Base-by-base conservation (phyloP, 768 basidiomycete genomes). In the Russula olivacea region DNA sequence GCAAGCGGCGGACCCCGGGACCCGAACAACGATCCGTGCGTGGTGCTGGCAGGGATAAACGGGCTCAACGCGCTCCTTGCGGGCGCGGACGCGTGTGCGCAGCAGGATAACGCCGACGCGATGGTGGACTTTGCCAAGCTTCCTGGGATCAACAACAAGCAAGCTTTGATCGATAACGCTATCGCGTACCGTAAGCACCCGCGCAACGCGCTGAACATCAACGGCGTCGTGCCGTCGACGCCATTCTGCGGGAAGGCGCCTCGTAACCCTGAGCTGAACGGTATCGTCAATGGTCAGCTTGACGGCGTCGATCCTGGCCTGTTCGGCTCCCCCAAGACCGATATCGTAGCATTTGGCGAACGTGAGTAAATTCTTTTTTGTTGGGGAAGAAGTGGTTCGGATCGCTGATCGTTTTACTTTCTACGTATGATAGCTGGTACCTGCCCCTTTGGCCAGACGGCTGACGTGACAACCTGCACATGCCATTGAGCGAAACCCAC, bases 161-260 rank as follows among this genome's bases (percentile, higher is more conserved):
- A 75, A 12, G 76, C 73, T 2, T 68, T 81, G 63, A 79, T 81
- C 62, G 71, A 71, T 19, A 74, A 77, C 58, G 80, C 80, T 8
- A 59, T 79, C 48, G 69, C 71, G 28, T 82, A 79, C 69, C 73
- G 77, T 21, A 67, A 72, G 58, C 76, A 80, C 63, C 73, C 80
- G 4, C 75, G 80, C 55, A 76, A 79, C 61, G 75, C 79, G 1
- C 72, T 79, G 47, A 69, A 76, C 58, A 73, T 81, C 55, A 69
- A 75, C 32, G 80, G 78, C 23, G 72, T 78, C 48, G 68, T 75
- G 34, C 80, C 80, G 7, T 78, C 78, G n/a, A 79, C 77, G 12
- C 74, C 76, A 21, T 85, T 82, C 74, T 85, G 83, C 71, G 78
- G 79, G 71, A 79, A 73, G 56, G 78, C 81, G 0, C 81, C 83